Conservation (phyloP, 257 asterid species). For the Solanum rostratum region DNA sequence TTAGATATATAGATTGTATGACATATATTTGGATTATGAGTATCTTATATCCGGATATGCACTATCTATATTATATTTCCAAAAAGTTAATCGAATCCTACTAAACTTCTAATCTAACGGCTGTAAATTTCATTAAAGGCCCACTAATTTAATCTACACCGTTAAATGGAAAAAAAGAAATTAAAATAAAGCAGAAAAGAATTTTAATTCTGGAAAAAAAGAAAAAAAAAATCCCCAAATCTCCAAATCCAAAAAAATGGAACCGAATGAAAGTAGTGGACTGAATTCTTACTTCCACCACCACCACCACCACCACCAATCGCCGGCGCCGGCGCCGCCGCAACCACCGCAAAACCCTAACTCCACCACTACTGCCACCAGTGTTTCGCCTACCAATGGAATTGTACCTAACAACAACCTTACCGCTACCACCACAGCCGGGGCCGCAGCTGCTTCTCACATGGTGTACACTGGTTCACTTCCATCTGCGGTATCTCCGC, state of each 20-base stretch:
- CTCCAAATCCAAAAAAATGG: conserved; percentile 29
- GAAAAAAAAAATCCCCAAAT: conserved; percentile 5
- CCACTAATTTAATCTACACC: neutral
- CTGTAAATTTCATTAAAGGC: neutral
- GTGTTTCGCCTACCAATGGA: conserved; percentile 20
- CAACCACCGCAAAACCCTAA: conserved; percentile 1
- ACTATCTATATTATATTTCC: neutral
- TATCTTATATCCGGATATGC: neutral
- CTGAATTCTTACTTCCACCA: conserved; percentile 39
- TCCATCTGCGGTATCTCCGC: conserved; percentile 23
- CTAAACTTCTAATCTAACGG: neutral
- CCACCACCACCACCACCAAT: conserved; percentile 16
- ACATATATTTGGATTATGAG: neutral
- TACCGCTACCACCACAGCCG: neutral
- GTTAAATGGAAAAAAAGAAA: neutral
- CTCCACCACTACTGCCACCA: conserved; percentile 5
- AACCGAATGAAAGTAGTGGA: conserved; percentile 42
- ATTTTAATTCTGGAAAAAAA: conserved; percentile 1
- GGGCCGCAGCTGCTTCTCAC: conserved; percentile 3
- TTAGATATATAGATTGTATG: neutral
- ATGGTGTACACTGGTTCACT: conserved; percentile 27
- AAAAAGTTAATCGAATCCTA: neutral
- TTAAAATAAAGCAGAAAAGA: neutral
- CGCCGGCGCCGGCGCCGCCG: neutral
- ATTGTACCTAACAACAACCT: neutral